phyloP scores from a whole-genome alignment of 345 rosid species.

The Lumnitzera racemosa region DNA sequence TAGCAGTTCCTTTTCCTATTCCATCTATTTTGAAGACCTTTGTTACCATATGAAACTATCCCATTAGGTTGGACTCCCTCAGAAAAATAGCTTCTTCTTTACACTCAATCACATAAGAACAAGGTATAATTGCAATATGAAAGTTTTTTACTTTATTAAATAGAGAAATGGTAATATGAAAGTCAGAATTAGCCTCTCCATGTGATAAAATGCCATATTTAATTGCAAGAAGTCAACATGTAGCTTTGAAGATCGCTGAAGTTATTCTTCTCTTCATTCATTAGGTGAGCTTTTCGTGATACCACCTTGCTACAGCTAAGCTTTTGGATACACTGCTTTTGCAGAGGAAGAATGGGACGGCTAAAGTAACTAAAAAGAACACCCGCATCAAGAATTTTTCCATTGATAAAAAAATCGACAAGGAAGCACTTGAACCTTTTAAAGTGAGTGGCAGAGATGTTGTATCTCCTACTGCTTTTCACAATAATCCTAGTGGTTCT shows the following conservation, averaged over 20 bases:
- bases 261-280: background rate
- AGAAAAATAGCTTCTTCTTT: too few relatives aligned
- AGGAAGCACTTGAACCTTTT: constrained; percentile 17
- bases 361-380: constrained; percentile 26
- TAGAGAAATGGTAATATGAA: too few relatives aligned
- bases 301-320: background rate
- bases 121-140: too few relatives aligned
- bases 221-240: too few relatives aligned
- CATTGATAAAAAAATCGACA: constrained; percentile 12
- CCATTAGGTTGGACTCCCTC: too few relatives aligned
- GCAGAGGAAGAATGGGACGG: constrained; percentile 38
- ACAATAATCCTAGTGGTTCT: constrained; percentile 35
- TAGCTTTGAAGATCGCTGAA: background rate
- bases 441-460: constrained; percentile 39
- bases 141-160: too few relatives aligned
- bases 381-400: constrained; percentile 17
- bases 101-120: too few relatives aligned
- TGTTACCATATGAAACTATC: too few relatives aligned
- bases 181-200: too few relatives aligned
- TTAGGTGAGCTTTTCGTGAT: background rate
- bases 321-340: constrained; percentile 4
- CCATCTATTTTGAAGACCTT: too few relatives aligned
- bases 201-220: too few relatives aligned
- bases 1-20: too few relatives aligned
- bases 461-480: constrained; percentile 37